These are phyloP conservation scores for Fraxinus paxiana DNA, from an alignment of 305 asterid genomes.

Conservation along the genomic window DNA sequence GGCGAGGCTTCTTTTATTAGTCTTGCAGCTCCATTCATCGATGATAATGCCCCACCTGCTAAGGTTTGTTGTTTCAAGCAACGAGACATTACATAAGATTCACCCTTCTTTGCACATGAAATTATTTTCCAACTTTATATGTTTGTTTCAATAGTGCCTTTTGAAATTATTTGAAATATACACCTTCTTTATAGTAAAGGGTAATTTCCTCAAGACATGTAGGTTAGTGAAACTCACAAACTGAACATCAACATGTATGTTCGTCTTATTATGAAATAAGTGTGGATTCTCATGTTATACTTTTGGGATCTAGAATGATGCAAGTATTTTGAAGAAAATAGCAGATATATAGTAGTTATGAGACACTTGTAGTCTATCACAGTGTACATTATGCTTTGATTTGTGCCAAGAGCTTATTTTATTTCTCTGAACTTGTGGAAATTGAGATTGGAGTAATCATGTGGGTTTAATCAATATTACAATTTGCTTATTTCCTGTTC, in stretches of 20 bases:
- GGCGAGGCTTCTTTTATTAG: conserved; percentile 98
- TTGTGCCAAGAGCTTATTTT: background rate
- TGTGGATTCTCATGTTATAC: background rate
- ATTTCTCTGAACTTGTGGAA: background rate
- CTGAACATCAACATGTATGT: background rate
- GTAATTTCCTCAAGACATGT: conserved; percentile 6
- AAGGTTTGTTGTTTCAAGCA: conserved; percentile 44
- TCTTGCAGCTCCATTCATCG: conserved; percentile 97
- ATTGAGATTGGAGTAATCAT: background rate
- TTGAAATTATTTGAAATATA: background rate
- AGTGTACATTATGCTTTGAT: background rate
- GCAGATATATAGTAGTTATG: background rate
- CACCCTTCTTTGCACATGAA: conserved; percentile 6
- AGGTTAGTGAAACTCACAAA: background rate
- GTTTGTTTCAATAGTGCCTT: conserved; percentile 1
- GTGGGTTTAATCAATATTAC: background rate
- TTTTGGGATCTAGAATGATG: background rate
- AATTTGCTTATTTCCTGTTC: background rate
- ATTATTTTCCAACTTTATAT: background rate
- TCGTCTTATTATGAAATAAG: background rate
- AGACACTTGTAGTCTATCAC: background rate
- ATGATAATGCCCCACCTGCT: conserved; percentile 85
- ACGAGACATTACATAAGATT: background rate
- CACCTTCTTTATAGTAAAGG: background rate
- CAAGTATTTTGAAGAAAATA: conserved; percentile 6